Evolutionary conservation across 1,284 basidiomycete species (phyloP).

Genomic region (Microbotryum intermedium): DNA sequence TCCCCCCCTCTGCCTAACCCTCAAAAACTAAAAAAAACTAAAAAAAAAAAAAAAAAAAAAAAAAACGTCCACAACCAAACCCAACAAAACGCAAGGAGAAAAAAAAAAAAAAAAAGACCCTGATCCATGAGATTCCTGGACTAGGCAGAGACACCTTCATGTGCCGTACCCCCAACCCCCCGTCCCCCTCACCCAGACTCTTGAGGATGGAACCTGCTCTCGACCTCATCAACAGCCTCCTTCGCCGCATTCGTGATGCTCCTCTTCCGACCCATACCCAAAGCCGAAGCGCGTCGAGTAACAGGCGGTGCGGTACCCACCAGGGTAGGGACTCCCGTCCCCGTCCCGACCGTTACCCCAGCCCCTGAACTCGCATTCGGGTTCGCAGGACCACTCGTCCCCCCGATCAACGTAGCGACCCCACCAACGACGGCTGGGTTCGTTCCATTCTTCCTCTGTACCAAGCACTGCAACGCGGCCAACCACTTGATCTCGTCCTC

Average conservation of each 20-base stretch:
- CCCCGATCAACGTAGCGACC: background rate
- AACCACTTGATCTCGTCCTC: slow-evolving; percentile 99
- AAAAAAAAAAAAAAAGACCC: too few species aligned
- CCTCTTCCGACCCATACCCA: slow-evolving; percentile 14
- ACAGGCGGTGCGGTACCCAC: background rate
- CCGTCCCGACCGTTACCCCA: background rate
- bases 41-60: too few species aligned
- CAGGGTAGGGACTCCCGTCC: background rate
- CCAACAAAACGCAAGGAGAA: too few species aligned
- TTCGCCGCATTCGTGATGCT: slow-evolving; percentile 27
- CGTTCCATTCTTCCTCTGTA: slow-evolving; percentile 38
- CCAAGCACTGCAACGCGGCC: slow-evolving; percentile 80
- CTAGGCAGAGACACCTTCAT: too few species aligned
- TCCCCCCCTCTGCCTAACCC: too few species aligned
- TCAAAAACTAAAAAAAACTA: too few species aligned
- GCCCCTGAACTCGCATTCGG: too few species aligned
- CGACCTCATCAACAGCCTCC: slow-evolving; percentile 23
- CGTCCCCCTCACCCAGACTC: too few species aligned
- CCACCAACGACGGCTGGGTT: background rate
- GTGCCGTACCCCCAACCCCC: too few species aligned
- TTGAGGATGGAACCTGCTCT: slow-evolving; percentile 20
- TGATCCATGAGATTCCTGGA: too few species aligned
- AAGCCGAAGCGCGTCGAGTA: background rate
- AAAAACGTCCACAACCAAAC: too few species aligned
- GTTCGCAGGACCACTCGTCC: background rate